Evolutionary conservation across 805 yeast species (phyloP).

Genomic region (Pichia californica): DNA sequence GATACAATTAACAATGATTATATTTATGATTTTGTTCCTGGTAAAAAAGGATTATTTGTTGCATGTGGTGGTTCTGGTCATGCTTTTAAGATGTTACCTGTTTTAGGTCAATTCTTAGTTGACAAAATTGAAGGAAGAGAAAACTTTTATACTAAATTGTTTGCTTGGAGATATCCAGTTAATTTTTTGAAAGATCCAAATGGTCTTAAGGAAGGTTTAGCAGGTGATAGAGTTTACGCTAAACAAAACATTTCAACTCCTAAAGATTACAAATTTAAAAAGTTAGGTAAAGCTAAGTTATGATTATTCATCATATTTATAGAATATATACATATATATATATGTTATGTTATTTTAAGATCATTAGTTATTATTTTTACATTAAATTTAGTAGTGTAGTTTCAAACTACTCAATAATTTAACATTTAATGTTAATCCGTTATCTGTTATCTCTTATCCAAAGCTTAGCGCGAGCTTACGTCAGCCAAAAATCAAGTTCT

Average conservation of each 20-base stretch:
- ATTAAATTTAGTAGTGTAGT: too few species aligned
- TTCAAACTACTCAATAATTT: too few species aligned
- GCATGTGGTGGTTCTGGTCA: constrained; percentile 33
- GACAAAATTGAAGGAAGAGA: constrained; percentile 29
- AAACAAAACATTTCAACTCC: constrained; percentile 16
- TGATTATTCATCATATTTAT: background rate
- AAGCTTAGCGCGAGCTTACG: too few species aligned
- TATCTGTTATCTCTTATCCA: too few species aligned
- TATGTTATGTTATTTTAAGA: too few species aligned
- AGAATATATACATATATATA: too few species aligned
- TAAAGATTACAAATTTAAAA: constrained; percentile 10
- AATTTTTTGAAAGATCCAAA: constrained; percentile 23
- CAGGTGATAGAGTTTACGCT: constrained; percentile 17
- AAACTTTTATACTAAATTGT: constrained; percentile 26
- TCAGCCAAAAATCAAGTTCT: too few species aligned
- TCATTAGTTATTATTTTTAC: background rate
- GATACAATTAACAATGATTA: constrained; percentile 30
- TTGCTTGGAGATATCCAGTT: constrained; percentile 30
- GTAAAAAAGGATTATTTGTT: constrained; percentile 24
- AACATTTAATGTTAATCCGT: too few species aligned
- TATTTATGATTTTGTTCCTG: constrained; percentile 30
- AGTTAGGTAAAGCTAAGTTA: background rate
- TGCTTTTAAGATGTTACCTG: constrained; percentile 32
- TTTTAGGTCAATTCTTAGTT: constrained; percentile 27
- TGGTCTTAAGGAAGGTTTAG: constrained; percentile 23